Evolutionary conservation across 148 eudicot species (phyloP).

Genomic region (Limonium bicolor): DNA sequence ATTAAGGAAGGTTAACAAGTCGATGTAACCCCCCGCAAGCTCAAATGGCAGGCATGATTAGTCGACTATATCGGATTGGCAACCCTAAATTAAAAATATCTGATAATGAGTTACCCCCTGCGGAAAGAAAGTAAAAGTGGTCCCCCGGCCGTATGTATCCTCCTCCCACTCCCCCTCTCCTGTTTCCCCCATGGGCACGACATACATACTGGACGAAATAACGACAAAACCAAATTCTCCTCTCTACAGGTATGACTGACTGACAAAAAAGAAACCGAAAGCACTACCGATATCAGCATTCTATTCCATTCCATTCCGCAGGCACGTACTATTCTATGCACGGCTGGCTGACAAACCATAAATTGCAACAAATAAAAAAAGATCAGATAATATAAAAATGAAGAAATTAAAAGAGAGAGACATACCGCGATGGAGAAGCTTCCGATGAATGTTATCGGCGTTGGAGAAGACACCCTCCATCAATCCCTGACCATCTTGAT

Average conservation of each 20-base stretch:
- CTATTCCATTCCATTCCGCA: not conserved
- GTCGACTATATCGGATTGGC: too few species aligned
- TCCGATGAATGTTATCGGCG: constrained; percentile 15
- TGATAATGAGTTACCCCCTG: too few species aligned
- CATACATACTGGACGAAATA: not conserved
- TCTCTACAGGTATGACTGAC: constrained; percentile 2
- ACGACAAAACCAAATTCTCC: constrained; percentile 3
- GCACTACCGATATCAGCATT: not conserved
- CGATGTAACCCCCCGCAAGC: too few species aligned
- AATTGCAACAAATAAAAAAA: not conserved
- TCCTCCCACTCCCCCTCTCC: too few species aligned
- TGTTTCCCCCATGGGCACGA: too few species aligned
- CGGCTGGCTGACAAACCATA: not conserved
- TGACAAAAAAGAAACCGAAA: not conserved
- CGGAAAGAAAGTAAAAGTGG: too few species aligned
- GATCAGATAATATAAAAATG: not conserved
- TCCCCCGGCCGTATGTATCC: too few species aligned
- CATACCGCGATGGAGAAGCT: constrained; percentile 33
- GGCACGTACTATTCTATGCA: too few species aligned
- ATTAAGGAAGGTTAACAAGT: too few species aligned
- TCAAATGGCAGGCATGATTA: too few species aligned
- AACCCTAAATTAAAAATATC: too few species aligned
- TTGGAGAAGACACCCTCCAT: not conserved
- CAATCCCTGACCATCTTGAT: not conserved
- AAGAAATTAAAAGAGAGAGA: constrained; percentile 1